phyloP scores from a whole-genome alignment of 2,329 filamentous ascomycete species.

The Colletotrichum eremochloae region DNA sequence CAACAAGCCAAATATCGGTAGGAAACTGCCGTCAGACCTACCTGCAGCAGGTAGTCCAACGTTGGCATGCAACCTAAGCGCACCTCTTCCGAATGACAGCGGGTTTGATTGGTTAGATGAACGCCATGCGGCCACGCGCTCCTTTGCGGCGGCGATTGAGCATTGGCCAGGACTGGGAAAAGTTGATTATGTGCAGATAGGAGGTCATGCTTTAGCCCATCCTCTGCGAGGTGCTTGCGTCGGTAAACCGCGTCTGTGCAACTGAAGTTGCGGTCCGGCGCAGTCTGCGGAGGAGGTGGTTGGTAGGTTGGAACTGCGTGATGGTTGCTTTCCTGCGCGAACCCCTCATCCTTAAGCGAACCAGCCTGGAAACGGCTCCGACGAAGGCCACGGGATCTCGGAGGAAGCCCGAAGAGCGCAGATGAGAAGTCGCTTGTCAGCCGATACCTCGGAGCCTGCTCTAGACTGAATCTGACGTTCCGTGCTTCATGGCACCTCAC shows the following conservation, averaged over 20 bases:
- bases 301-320: conserved; percentile 9
- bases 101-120: conserved; percentile 21
- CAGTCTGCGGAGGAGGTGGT: background rate
- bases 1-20: background rate
- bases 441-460: background rate
- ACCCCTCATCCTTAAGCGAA: conserved; percentile 9
- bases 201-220: conserved; percentile 6
- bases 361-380: background rate
- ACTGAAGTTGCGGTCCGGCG: conserved; percentile 4
- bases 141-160: conserved; percentile 13
- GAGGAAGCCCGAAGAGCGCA: background rate
- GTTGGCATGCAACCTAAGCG: conserved; percentile 33
- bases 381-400: background rate
- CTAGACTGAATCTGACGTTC: background rate
- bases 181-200: conserved; percentile 9
- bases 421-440: background rate
- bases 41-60: conserved; percentile 9
- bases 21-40: conserved; percentile 7
- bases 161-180: background rate
- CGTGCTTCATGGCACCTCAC: background rate
- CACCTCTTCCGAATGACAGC: background rate
- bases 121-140: conserved; percentile 16
- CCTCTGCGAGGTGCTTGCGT: conserved; percentile 1
- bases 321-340: background rate
- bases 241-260: background rate